Base-by-base conservation (phyloP, 768 basidiomycete genomes). In the Agaricus blazei region DNA sequence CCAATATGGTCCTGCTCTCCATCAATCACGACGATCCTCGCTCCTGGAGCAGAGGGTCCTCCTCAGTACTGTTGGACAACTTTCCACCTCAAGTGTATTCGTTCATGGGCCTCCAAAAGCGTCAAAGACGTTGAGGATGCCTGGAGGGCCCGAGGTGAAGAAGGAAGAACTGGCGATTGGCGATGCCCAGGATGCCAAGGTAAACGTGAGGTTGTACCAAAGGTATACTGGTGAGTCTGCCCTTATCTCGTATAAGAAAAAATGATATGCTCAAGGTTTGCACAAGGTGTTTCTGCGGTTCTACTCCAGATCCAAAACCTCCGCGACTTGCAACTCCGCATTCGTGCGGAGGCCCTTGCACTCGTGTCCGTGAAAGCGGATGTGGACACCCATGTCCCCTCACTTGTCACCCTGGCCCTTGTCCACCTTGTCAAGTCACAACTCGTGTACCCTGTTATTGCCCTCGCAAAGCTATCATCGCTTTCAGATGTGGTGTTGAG, bases 341-440 rank as follows among this genome's bases (percentile, higher is more conserved):
- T 63, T 90, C 87, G 3, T 93, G 91, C 59, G 87, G 79, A 0
- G 80, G 79, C 58, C 77, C 84, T 0, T 92, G 90, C 65, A 76
- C 83, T 0, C 83, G 88, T 11, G 56, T 69, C 4, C 81, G 87
- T 2, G 69, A 73, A 37, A 70, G 72, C 28, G 72, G 72, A 4
- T 99, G 96, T 61, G 75, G 77, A 0, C 96, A 98, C 64, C 75
- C 91, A 0, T 98, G 95, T 67, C 82, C 93, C 0, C 66, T 93
- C 12, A 74, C 76, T 12, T 98, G 96, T 64, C 96, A 98, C 67
- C 96, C 97, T 0, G 97, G 96, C 0, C 97, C 96, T 0, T 99
- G 97, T 70, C 95, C 95, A 0, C 93, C 93, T 0, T 99, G 97
- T 65, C 81, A 84, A 58, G 80, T 96, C 9, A 90, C 88, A 4